Evolutionary conservation across 1,139 yeast genomes (phyloP).

Genomic region (Pneumocystis murina): DNA sequence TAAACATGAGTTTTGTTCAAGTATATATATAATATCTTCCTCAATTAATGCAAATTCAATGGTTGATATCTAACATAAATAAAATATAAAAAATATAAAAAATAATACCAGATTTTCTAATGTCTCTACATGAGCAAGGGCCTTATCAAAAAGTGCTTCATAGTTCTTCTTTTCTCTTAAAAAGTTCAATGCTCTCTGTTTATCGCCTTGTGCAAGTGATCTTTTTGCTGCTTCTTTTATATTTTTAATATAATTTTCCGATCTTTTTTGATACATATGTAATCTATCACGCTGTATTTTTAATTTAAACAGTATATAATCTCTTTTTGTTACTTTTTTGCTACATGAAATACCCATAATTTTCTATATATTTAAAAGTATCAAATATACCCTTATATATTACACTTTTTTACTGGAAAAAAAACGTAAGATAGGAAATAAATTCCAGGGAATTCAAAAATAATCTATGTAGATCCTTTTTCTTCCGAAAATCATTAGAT

Average conservation of each 20-base stretch:
- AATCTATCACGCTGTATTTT: slow-evolving; percentile 79
- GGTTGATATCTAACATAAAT: slow-evolving; percentile 22
- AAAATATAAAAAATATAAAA: neutral
- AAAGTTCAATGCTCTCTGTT: slow-evolving; percentile 50
- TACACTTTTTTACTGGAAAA: neutral
- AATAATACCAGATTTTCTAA: slow-evolving; percentile 40
- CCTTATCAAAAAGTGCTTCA: slow-evolving; percentile 47
- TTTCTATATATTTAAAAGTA: neutral
- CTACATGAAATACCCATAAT: neutral
- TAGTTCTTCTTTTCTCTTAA: slow-evolving; percentile 72
- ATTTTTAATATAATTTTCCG: slow-evolving; percentile 39
- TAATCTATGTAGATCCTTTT: neutral
- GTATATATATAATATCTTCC: slow-evolving; percentile 65
- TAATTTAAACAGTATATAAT: slow-evolving; percentile 68
- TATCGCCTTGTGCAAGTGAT: slow-evolving; percentile 40
- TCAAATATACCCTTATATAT: neutral
- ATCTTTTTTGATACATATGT: slow-evolving; percentile 53
- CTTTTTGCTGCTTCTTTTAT: slow-evolving; percentile 46
- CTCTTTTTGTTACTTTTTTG: slow-evolving; percentile 55
- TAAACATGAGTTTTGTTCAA: slow-evolving; percentile 64
- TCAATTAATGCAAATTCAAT: slow-evolving; percentile 84
- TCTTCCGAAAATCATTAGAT: neutral
- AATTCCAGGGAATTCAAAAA: neutral
- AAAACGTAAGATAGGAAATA: neutral
- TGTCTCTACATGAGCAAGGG: slow-evolving; percentile 63